A percentile compares a stretch with the other conserved stretches of the same genome.
Evolutionary conservation across 1,284 basidiomycete species (phyloP).

Genomic region (Pseudozyma flocculosa): DNA sequence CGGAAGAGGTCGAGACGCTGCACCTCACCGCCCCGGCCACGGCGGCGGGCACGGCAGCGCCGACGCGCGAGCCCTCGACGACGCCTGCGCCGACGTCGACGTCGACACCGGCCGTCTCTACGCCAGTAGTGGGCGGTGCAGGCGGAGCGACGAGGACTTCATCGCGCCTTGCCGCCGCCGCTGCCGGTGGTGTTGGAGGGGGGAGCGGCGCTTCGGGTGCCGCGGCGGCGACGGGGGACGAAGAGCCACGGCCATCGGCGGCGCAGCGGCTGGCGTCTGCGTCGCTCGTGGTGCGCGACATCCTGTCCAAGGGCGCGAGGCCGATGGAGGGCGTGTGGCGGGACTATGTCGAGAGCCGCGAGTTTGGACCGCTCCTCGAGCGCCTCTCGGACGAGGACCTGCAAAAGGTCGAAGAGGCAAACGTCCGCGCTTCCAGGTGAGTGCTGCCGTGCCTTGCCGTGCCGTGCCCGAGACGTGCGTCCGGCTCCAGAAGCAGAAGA

Average conservation of each 20-base stretch:
- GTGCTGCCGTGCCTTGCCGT: too few species aligned
- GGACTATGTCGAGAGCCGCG: slow-evolving; percentile 88
- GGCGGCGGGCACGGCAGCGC: slow-evolving; percentile 10
- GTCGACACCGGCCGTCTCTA: slow-evolving; percentile 2
- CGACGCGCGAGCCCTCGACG: slow-evolving; percentile 26
- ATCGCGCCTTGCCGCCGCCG: slow-evolving; percentile 17
- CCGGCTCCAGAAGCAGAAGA: too few species aligned
- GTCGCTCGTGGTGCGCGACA: slow-evolving; percentile 35
- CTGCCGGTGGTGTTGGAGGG: too few species aligned
- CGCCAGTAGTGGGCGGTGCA: too few species aligned
- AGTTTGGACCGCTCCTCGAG: slow-evolving; percentile 87
- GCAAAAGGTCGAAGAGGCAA: slow-evolving; percentile 62
- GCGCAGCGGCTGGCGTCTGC: slow-evolving; percentile 26
- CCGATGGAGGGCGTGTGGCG: slow-evolving; percentile 86
- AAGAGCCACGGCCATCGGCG: slow-evolving; percentile 1
- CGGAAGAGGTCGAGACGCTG: slow-evolving; percentile 35
- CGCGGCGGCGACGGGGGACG: background rate
- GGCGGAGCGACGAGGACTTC: slow-evolving; percentile 13
- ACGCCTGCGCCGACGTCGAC: slow-evolving; percentile 9
- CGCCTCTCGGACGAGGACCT: slow-evolving; percentile 85
- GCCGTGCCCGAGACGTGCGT: too few species aligned
- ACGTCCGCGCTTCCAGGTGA: slow-evolving; percentile 37
- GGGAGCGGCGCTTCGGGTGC: too few species aligned
- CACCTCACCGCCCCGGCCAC: slow-evolving; percentile 34
- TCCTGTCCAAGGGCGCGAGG: slow-evolving; percentile 67